Base-by-base conservation (phyloP, 441 rosid species). In the Aleurites moluccanus region DNA sequence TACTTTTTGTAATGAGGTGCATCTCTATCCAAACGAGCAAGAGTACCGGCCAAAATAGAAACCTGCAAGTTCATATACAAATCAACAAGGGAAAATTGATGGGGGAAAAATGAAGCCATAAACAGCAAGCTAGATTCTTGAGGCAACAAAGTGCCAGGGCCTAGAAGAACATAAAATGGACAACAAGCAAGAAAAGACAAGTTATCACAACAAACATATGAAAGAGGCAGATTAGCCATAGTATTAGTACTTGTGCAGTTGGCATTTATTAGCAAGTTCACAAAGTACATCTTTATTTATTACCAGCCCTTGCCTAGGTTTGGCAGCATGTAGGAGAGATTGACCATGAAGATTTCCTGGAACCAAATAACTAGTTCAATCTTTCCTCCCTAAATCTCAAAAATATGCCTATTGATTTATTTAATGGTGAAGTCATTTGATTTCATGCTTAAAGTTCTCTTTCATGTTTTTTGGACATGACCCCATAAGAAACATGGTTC, bases 21-120 rank as follows among this genome's bases (percentile, higher is more conserved):
- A 85, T 93, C 98, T 78, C 99, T 86, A 85, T 96, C 99, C 88
- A 93, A 84, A 77, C 98, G 98, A 77, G 98, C 98, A 72, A 93
- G 89, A 78, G 98, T 96, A 62, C 99, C 98, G 69, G 99, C 96
- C 87, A 96, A 84, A 80, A 96, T 93, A 27, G 98, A 96, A 78
- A 96, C 98, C 99, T 95, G 91, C 50, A 64, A 64, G 21, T 52
- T 52, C 38, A 23, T 47, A n/a, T 13, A 44, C 20, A 47, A 47
- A 73, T 38, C 10, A 68, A 64, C n/a, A 10, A 3, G 20, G 27
- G 70, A 62, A 33, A n/a, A 64, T 45, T 2, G 25, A 64, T 10
- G 16, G 30, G 15, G 42, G 6, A 70, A 64, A n/a, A 63, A 9
- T 8, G 21, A 45, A 59, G 45, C 33, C 64, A 20, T 25, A 59